Conservation (phyloP, 495 filamentous ascomycete genomes). For the Cladorrhinum samala region DNA sequence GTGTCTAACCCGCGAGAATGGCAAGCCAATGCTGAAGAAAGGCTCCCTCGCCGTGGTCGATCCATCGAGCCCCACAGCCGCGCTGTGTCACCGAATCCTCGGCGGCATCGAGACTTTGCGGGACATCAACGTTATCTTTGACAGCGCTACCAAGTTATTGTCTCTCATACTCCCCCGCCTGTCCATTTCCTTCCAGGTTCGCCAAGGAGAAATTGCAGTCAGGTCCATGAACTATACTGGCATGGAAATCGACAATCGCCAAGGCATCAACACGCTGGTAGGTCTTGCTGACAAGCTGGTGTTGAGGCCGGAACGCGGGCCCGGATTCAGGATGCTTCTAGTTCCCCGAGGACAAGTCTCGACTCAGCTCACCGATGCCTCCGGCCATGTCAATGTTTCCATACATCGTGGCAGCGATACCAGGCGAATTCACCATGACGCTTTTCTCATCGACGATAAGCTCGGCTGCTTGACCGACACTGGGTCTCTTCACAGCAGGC, state of each 20-base stretch:
- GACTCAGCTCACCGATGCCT: neutral
- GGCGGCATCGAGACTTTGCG: neutral
- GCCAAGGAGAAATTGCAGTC: slow-evolving; percentile 5
- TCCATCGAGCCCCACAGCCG: neutral
- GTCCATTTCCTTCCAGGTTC: slow-evolving; percentile 9
- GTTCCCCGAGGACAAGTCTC: slow-evolving; percentile 31
- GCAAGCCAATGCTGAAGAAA: neutral
- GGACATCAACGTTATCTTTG: slow-evolving; percentile 9
- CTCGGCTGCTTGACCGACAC: slow-evolving; percentile 47
- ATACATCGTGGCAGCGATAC: neutral
- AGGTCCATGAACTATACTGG: slow-evolving; percentile 25
- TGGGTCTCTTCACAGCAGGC: slow-evolving; percentile 48
- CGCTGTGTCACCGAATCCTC: neutral
- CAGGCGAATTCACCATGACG: slow-evolving; percentile 18
- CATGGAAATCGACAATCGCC: slow-evolving; percentile 48
- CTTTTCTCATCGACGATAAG: slow-evolving; percentile 41
- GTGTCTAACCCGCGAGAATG: neutral
- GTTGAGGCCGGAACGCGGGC: slow-evolving; percentile 24
- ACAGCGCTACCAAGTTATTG: neutral
- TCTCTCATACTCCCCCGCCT: slow-evolving; percentile 10
- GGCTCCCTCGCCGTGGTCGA: slow-evolving; percentile 2
- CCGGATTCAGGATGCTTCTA: slow-evolving; percentile 35
- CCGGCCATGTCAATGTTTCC: neutral
- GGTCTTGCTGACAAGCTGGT: slow-evolving; percentile 52
- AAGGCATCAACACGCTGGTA: slow-evolving; percentile 45